phyloP scores from a whole-genome alignment of 345 rosid species.

The Capsella bursapastoris region DNA sequence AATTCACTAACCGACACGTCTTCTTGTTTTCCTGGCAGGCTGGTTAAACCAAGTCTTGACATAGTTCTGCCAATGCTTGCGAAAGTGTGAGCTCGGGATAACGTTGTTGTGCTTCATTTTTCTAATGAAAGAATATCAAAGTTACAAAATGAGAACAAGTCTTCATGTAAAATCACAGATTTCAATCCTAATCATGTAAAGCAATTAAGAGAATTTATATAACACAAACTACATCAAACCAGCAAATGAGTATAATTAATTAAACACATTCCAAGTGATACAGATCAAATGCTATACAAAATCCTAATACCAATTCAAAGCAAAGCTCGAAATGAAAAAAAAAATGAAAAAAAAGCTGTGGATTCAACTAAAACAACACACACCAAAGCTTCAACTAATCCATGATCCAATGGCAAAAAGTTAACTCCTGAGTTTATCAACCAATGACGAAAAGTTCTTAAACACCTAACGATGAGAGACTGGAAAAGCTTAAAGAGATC shows the following conservation, averaged over 20 bases:
- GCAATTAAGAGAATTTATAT: background rate
- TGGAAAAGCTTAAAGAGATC: background rate
- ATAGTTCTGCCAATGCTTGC: constrained; percentile 86
- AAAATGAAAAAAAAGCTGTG: background rate
- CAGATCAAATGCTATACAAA: background rate
- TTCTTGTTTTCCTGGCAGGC: constrained; percentile 76
- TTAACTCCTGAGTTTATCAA: background rate
- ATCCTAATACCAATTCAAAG: background rate
- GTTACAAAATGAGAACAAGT: background rate
- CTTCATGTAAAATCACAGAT: too few species aligned
- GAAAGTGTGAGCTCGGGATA: constrained; percentile 70
- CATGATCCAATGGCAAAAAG: background rate
- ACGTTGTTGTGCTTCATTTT: constrained; percentile 82
- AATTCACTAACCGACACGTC: constrained; percentile 55
- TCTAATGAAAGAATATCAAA: background rate
- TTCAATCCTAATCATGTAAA: background rate
- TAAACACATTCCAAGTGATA: background rate
- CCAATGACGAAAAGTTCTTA: background rate
- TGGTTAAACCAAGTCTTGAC: constrained; percentile 93
- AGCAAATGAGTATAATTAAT: background rate
- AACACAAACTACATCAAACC: background rate
- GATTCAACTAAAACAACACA: background rate
- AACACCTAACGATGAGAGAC: background rate
- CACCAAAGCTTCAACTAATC: background rate
- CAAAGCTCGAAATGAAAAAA: background rate